A percentile compares a stretch with the other conserved stretches of the same genome.
Evolutionary conservation across 768 basidiomycete species (phyloP).

Genomic region (Podaxis carcinomalis): DNA sequence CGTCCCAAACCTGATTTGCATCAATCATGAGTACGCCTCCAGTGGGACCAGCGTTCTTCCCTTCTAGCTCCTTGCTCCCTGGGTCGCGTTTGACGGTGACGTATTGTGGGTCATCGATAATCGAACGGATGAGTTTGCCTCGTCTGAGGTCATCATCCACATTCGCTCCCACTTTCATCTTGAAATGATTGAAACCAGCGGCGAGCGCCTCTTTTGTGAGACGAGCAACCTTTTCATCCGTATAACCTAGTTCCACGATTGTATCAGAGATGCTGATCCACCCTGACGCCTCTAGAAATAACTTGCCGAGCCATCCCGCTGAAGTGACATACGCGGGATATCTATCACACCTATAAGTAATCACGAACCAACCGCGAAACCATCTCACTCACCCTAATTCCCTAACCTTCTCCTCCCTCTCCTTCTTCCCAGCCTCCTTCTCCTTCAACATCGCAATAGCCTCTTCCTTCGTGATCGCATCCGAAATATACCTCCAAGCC

Average conservation of each 20-base stretch:
- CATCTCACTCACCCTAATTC: slow-evolving; percentile 49
- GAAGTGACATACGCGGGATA: slow-evolving; percentile 95
- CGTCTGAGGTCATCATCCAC: slow-evolving; percentile 80
- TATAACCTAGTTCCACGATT: slow-evolving; percentile 57
- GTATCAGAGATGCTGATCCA: not conserved
- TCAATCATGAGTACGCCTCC: slow-evolving; percentile 97
- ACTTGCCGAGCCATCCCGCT: slow-evolving; percentile 82
- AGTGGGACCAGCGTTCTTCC: slow-evolving; percentile 93
- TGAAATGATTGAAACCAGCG: slow-evolving; percentile 96
- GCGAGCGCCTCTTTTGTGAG: slow-evolving; percentile 83
- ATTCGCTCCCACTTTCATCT: slow-evolving; percentile 95
- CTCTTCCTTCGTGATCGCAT: slow-evolving; percentile 89
- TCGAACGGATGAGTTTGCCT: slow-evolving; percentile 84
- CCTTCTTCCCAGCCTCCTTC: slow-evolving; percentile 71
- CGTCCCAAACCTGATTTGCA: slow-evolving; percentile 97
- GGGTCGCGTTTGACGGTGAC: slow-evolving; percentile 59
- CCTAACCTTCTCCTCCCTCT: slow-evolving; percentile 71
- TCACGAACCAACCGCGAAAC: not conserved
- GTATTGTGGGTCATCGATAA: slow-evolving; percentile 90
- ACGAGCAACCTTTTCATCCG: slow-evolving; percentile 84
- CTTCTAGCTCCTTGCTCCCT: slow-evolving; percentile 55
- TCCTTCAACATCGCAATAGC: slow-evolving; percentile 78
- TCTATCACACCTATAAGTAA: slow-evolving; percentile 29
- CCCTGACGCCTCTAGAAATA: not conserved
- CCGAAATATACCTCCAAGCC: slow-evolving; percentile 88